Base-by-base conservation (phyloP, 257 asterid genomes). In the Penstemon barbatus region DNA sequence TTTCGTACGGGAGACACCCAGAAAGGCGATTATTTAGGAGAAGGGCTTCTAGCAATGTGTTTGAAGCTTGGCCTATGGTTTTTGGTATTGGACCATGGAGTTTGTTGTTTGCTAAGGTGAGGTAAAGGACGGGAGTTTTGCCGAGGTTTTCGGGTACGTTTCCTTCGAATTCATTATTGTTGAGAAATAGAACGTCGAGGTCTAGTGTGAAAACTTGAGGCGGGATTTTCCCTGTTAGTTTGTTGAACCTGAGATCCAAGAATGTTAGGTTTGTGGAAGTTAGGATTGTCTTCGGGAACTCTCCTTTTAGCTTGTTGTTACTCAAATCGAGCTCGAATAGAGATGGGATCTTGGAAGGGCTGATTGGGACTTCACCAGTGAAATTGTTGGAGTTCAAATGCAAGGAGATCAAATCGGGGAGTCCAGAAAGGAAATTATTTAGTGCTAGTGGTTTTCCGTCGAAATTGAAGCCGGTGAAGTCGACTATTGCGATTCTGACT, bases 241-340 rank as follows among this genome's bases (percentile, higher is more conserved):
- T 0, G 70, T 87, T 87, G 86, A 72, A 89, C 57, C 95, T 67
- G 38, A 89, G 79, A 55, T 89, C 92, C 65, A 89, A 52, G 83
- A 79, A 87, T 19, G 92, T 87, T 39, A 87, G 80, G 4, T 80
- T 75, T 18, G 84, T 74, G 6, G 90, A 81, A 3, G 66, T 53
- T 4, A 89, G 82, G 42, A 84, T 78, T 7, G 71, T 12, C 3
- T 8, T 7, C 0, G 96, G 96, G 75, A 89, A 89, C 0, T 38
- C 8, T 3, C 92, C 92, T 6, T 10, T 4, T 57, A 77, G 81
- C 12, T 76, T 56, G 78, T 87, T 89, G 88, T 87, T 87, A 63
- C 96, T 89, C 75, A 87, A 59, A 39, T 87, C 95, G 60, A 89
- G 79, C 69, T 89, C 96, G 54, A 38, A 85, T 13, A 87, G 81